Evolutionary conservation across 371 early-diverging fungal species (phyloP).

Genomic region (Saksenaea oblongispora): DNA sequence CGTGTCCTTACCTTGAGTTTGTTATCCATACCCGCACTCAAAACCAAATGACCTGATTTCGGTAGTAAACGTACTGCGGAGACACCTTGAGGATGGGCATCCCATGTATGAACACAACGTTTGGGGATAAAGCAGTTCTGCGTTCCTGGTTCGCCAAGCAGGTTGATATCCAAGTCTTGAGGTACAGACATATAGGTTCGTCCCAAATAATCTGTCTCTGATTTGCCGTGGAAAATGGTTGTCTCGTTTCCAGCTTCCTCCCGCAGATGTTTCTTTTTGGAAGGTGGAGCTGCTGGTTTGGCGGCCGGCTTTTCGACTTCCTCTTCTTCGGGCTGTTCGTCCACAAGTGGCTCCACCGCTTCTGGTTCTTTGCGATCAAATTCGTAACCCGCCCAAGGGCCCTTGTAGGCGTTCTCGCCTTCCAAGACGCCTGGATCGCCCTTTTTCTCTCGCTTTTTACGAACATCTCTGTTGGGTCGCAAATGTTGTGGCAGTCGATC

Average conservation of each 20-base stretch:
- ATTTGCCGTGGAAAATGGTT: constrained; percentile 75
- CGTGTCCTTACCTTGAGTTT: constrained; percentile 74
- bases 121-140: constrained; percentile 90
- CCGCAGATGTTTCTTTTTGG: constrained; percentile 30
- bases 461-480: constrained; percentile 50
- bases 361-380: constrained; percentile 72
- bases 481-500: constrained; percentile 54
- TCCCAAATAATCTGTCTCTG: constrained; percentile 88
- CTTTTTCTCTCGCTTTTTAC: constrained; percentile 71
- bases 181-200: constrained; percentile 96
- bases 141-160: constrained; percentile 72
- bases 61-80: constrained; percentile 91
- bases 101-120: constrained; percentile 86
- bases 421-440: constrained; percentile 79
- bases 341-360: neutral
- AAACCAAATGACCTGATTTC: constrained; percentile 84
- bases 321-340: constrained; percentile 8
- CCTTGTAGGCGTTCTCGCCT: constrained; percentile 82
- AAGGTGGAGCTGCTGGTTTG: constrained; percentile 15
- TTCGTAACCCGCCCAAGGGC: constrained; percentile 96
- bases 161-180: constrained; percentile 77
- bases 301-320: constrained; percentile 1
- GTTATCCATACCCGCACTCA: constrained; percentile 91
- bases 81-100: constrained; percentile 92
- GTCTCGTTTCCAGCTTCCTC: constrained; percentile 60